These are phyloP conservation scores for Citrus glauca DNA, from an alignment of 345 rosid genomes.

Conservation along the genomic window DNA sequence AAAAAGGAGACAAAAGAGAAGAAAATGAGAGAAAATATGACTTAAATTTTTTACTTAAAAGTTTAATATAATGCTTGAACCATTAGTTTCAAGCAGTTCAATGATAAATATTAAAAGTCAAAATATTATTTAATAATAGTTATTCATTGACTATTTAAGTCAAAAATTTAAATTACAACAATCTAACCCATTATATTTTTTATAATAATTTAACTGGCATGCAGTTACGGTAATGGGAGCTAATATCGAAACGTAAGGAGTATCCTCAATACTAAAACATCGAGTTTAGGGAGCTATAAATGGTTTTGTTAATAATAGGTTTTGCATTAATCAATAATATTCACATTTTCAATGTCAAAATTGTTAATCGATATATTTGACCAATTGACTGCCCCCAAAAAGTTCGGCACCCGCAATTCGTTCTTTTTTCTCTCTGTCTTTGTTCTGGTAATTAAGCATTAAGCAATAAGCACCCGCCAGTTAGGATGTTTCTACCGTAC, in stretches of 20 bases:
- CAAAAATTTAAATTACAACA: too few species aligned
- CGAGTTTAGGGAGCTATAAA: not conserved
- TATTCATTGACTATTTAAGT: too few species aligned
- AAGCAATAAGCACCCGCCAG: not conserved
- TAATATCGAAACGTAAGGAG: not conserved
- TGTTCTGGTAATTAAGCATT: not conserved
- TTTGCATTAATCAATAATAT: not conserved
- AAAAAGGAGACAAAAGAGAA: too few species aligned
- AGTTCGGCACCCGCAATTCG: not conserved
- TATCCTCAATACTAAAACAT: not conserved
- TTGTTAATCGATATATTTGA: not conserved
- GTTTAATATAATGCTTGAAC: too few species aligned
- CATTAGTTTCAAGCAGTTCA: too few species aligned
- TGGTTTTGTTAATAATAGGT: not conserved
- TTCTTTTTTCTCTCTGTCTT: not conserved
- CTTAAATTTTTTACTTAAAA: too few species aligned
- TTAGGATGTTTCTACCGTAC: not conserved
- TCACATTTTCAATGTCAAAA: not conserved
- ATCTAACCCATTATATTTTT: too few species aligned
- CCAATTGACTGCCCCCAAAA: not conserved
- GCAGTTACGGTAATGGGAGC: too few species aligned
- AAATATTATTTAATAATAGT: too few species aligned
- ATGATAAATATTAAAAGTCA: too few species aligned
- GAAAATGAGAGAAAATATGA: too few species aligned
- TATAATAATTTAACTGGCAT: too few species aligned